Base-by-base conservation (phyloP, 139 green algal genomes). In the Picochlorum costavermella region DNA sequence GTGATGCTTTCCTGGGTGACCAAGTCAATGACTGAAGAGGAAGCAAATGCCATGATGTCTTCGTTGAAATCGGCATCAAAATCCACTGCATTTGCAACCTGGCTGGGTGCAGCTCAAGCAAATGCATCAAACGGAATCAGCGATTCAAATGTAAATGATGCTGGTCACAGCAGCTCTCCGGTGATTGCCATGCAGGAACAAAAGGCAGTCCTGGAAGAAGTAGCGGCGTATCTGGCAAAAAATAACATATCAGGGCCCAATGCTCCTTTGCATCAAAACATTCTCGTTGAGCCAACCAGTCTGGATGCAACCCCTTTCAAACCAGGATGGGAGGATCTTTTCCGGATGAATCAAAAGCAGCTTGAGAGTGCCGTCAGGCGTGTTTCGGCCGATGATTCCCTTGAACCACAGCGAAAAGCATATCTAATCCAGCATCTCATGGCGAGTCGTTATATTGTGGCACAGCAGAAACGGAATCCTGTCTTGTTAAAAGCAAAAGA, bases 381-480 rank as follows among this genome's bases (percentile, higher is more conserved):
- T 5, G 82, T 97, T 13, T 85, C 73, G 11, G 88, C 68, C 28
- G 94, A 99, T 79, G 63, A 78, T 1, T 78, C 72, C 10, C 76
- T 98, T 70, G 93, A 96, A 59, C 86, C 89, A 2, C 63, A 87
- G 56, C 82, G 89, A 65, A 96, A 97, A 76, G 87, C 90, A 3
- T 99, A 99, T 79, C 76, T 99, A 16, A 92, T 96, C 31, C 94
- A 99, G 72, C 88, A 96, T 81, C 87, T 99, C 60, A 96, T 99
- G 90, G 83, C 83, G 17, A 81, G 68, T 3, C 67, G 76, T 4
- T 95, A 90, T 79, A 91, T 95, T 56, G 82, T 88, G 3, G 83
- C 87, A 6, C 86, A 93, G 64, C 87, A 95, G 73, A 68, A 71
- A 2, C 61, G 63, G 16, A 75, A 85, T 45, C 50, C 17, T 28